Evolutionary conservation across 345 rosid species (phyloP).

Genomic region (Cardamine occulta): DNA sequence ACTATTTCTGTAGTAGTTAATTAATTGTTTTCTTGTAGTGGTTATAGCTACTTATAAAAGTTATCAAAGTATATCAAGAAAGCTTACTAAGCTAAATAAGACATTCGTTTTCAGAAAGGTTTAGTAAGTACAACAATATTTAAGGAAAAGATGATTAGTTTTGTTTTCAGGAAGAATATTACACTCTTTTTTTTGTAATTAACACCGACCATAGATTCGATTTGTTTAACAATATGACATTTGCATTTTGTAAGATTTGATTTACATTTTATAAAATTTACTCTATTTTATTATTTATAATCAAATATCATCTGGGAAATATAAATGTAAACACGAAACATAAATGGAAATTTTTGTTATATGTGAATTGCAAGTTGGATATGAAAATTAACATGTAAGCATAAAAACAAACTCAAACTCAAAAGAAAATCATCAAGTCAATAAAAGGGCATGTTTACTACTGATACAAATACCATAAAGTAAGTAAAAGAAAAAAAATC

Average conservation of each 20-base stretch:
- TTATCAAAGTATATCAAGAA: constrained; percentile 27
- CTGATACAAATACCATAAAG: neutral
- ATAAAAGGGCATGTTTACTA: neutral
- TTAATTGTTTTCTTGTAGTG: too few relatives aligned
- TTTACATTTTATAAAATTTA: neutral
- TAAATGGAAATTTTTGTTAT: neutral
- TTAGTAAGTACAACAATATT: neutral
- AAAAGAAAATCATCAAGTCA: neutral
- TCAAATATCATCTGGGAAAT: neutral
- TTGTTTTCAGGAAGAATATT: neutral
- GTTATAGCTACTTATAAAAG: constrained; percentile 13
- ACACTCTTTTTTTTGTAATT: neutral
- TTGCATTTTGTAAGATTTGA: neutral
- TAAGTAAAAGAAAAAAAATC: neutral
- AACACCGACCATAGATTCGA: neutral
- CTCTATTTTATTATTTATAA: neutral
- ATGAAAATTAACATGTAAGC: neutral
- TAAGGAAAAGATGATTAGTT: neutral
- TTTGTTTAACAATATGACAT: neutral
- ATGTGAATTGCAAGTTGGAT: neutral
- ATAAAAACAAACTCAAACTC: neutral
- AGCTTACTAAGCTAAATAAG: constrained; percentile 10
- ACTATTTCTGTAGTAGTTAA: too few relatives aligned
- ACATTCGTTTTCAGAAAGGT: constrained; percentile 16
- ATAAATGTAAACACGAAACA: neutral